Base-by-base conservation (phyloP, 805 yeast genomes). In the Schwanniomyces vanrijiae region DNA sequence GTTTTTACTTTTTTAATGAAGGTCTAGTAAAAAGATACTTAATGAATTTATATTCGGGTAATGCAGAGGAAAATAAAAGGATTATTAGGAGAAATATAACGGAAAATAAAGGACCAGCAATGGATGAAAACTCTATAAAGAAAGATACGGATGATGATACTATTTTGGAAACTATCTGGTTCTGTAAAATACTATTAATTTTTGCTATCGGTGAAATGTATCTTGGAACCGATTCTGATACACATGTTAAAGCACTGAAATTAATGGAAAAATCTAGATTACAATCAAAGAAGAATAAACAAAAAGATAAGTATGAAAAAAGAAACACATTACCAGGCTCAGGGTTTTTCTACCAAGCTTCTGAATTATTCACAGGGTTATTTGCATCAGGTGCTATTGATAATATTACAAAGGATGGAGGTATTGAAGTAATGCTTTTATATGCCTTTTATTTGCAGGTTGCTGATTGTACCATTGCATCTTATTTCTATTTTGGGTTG, bases 141-240 rank as follows among this genome's bases (percentile, higher is more conserved):
- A 69, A 69, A 47, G 77, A 72, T 48, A 55, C 70, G 0, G 77
- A 73, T 42, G 76, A 71, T 48, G 82, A 84, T 51, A 77, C 87
- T 5, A 80, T 84, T 24, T 69, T 85, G 45, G 90, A 86, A 60
- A 83, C 90, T 0, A 85, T 87, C 40, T 87, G 91, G 90, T 85
- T 85, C 56, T 86, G 92, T 67, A 87, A 87, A 61, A 78, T 86
- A 5, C 60, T 87, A 19, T 64, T 87, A 44, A 84, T 87, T 20
- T 86, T 87, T 62, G 89, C 92, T 4, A 77, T 82, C 41, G 94
- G 95, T 14, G 95, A 87, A 60, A 86, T 87, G 88, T 87, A 87
- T 56, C 64, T 86, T 31, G 92, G 92, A 1, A 84, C 90, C 0
- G 85, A 86, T 10, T 84, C 86, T 44, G 81, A 79, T 52, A 69